These are phyloP conservation scores for Populus hybrid DNA, from an alignment of 441 rosid genomes.

Conservation along the genomic window DNA sequence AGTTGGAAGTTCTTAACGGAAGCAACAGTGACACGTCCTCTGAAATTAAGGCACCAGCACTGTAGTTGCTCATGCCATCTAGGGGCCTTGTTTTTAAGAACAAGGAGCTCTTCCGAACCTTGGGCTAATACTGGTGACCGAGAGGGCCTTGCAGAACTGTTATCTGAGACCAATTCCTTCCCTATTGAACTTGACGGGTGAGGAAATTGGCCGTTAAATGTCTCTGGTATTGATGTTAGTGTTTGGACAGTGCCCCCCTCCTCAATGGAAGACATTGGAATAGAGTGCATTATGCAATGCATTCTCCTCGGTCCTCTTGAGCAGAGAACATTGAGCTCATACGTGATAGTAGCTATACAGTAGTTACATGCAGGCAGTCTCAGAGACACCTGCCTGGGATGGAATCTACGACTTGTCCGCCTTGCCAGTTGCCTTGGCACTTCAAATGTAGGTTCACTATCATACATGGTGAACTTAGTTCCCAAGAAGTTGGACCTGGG, in stretches of 20 bases:
- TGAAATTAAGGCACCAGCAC: conserved; percentile 95
- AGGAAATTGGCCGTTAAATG: conserved; percentile 36
- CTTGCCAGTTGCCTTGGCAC: conserved; percentile 33
- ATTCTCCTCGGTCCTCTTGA: conserved; percentile 92
- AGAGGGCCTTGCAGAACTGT: conserved; percentile 35
- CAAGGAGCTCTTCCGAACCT: conserved; percentile 42
- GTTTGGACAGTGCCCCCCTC: conserved; percentile 63
- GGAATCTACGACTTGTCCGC: conserved; percentile 44
- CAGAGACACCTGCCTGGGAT: conserved; percentile 61
- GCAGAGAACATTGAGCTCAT: conserved; percentile 87
- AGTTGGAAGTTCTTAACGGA: conserved; percentile 96
- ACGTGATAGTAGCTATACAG: conserved; percentile 55
- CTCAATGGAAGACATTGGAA: conserved; percentile 68
- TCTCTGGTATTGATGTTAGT: conserved; percentile 38
- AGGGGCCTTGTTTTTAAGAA: conserved; percentile 80
- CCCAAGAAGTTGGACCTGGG: conserved; percentile 91
- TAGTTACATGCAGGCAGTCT: conserved; percentile 54
- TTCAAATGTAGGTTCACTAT: conserved; percentile 55
- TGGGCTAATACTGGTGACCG: conserved; percentile 28
- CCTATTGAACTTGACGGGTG: conserved; percentile 36
- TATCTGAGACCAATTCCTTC: conserved; percentile 32
- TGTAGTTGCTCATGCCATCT: conserved; percentile 97
- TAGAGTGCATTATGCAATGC: conserved; percentile 78
- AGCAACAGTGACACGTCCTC: conserved; percentile 92
- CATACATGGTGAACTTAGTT: conserved; percentile 78